Base-by-base conservation (phyloP, 768 basidiomycete species). In the Pisolithus marmoratus region DNA sequence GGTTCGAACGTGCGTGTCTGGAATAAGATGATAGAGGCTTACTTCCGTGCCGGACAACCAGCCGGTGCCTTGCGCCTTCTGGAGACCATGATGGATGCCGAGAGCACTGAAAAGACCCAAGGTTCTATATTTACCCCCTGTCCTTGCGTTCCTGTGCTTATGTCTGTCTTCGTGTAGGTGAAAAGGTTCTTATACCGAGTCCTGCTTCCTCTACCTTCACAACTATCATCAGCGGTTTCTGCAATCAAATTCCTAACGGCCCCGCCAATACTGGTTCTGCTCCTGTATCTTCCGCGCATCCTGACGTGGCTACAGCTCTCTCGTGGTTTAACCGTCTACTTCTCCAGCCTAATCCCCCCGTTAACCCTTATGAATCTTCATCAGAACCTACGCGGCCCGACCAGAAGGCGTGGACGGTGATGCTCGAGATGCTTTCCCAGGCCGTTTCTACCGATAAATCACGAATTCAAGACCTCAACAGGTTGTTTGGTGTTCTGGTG, bases 21-120 rank as follows among this genome's bases (percentile, higher is more conserved):
- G 81, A 87, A 89, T 57, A 72, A 78, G 59, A 90, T 91, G 84
- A 81, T 94, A 34, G 75, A 82, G 45, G 77, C 83, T 0, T 85
- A 88, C 65, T 85, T 94, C 73, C 75, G 72, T 37, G 77, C 72
- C 37, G 82, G 82, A 1, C 68, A 81, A 47, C 76, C 85, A 0
- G 81, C 80, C 20, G 78, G 77, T 42, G 91, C 83, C 8, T 60
- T 92, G 9, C 79, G 66, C 22, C 65, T 93, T 2, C 69, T 94
- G 38, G 82, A 87, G 50, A 68, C 76, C 55, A 91, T 93, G 87
- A 70, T 92, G 65, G 74, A 79, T 51, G 70, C 77, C 1, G 63
- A 57, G 5, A 53, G 49, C 29, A 38, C 51, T 67, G 8, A 56
- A 37, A 45, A 31, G 26, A 11, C 15, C 17, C 29, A 54, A 59